Evolutionary conservation across 257 asterid genomes (phyloP).

Genomic region (Plantago major): DNA sequence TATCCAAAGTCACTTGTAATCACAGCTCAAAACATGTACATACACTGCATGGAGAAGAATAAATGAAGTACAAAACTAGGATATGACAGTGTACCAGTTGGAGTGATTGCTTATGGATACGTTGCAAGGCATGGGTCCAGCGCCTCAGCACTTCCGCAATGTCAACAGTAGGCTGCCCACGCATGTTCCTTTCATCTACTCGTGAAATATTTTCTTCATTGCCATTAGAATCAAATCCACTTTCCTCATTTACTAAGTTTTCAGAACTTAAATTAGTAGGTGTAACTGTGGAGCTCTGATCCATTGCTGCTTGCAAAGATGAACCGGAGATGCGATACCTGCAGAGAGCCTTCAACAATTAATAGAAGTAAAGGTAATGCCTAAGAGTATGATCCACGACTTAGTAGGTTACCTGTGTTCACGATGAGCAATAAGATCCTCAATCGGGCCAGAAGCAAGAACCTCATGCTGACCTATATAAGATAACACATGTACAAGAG

Average conservation of each 20-base stretch:
- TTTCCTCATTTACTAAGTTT: slow-evolving; percentile 50
- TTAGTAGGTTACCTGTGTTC: slow-evolving; percentile 71
- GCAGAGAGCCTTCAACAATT: slow-evolving; percentile 27
- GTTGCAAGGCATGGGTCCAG: slow-evolving; percentile 98
- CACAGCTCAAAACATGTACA: slow-evolving; percentile 1
- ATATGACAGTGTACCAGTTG: slow-evolving; percentile 53
- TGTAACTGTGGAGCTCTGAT: slow-evolving; percentile 67
- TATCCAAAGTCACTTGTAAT: not conserved
- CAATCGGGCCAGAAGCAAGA: slow-evolving; percentile 97
- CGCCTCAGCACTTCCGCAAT: slow-evolving; percentile 94
- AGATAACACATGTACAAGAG: slow-evolving; percentile 17
- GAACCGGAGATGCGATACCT: slow-evolving; percentile 99
- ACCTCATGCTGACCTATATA: slow-evolving; percentile 87
- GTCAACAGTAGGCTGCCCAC: slow-evolving; percentile 93
- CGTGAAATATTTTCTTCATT: slow-evolving; percentile 52
- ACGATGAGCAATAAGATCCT: slow-evolving; percentile 99
- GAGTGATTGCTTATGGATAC: slow-evolving; percentile 93
- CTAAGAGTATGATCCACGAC: slow-evolving; percentile 14
- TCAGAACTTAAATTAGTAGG: slow-evolving; percentile 45
- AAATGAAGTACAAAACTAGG: slow-evolving; percentile 7
- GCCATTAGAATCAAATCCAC: slow-evolving; percentile 39
- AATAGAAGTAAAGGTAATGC: slow-evolving; percentile 11
- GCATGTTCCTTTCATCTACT: slow-evolving; percentile 64
- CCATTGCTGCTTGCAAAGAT: slow-evolving; percentile 90
- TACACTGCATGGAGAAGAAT: not conserved